A percentile compares a stretch with the other conserved stretches of the same genome.
phyloP scores from a whole-genome alignment of 805 yeast species.

The Saturnispora hagleri region DNA sequence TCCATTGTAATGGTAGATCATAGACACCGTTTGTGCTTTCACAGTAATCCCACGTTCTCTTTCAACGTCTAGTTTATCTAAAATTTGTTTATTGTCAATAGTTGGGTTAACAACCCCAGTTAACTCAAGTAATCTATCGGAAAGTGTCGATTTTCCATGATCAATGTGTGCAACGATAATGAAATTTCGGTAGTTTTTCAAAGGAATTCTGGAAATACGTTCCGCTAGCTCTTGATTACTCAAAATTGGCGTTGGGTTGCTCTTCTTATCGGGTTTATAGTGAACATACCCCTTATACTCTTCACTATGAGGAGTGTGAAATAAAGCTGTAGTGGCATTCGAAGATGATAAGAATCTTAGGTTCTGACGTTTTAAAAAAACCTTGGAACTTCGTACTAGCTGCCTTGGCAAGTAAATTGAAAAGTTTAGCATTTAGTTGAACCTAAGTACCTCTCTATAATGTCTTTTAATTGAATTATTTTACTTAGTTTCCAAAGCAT shows the following conservation, averaged over 20 bases:
- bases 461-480: not conserved
- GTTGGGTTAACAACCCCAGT: constrained; percentile 84
- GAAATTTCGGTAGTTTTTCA: constrained; percentile 77
- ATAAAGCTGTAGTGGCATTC: not conserved
- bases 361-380: not conserved
- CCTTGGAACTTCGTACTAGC: not conserved
- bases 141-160: constrained; percentile 73
- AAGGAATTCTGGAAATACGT: constrained; percentile 70
- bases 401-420: not conserved
- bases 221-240: constrained; percentile 21
- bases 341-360: not conserved
- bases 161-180: constrained; percentile 96
- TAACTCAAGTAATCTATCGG: constrained; percentile 78
- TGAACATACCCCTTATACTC: constrained; percentile 23
- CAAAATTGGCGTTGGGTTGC: constrained; percentile 22
- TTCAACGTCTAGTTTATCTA: constrained; percentile 90
- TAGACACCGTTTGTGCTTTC: constrained; percentile 93
- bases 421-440: not conserved
- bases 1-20: constrained; percentile 65
- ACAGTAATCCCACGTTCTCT: constrained; percentile 95
- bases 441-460: not conserved
- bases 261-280: constrained; percentile 19
- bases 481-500: not conserved
- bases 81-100: constrained; percentile 61
- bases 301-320: constrained; percentile 10